Evolutionary conservation across 2,329 filamentous ascomycete species (phyloP).

Genomic region (Fusarium sp.): DNA sequence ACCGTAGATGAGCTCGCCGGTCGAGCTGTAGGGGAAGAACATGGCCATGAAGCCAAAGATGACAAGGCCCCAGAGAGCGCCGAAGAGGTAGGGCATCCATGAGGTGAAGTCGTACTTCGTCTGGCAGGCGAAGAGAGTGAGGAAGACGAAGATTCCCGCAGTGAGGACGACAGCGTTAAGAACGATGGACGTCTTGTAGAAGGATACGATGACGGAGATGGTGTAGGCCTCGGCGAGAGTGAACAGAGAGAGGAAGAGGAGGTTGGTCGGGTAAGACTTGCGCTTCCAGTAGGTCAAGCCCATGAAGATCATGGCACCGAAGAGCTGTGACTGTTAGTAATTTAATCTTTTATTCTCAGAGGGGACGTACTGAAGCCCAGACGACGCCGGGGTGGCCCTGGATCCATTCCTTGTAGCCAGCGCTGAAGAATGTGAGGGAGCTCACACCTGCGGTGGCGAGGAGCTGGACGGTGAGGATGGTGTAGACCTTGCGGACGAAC

Average conservation of each 20-base stretch:
- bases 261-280: slow-evolving; percentile 93
- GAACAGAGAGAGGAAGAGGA: slow-evolving; percentile 91
- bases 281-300: slow-evolving; percentile 94
- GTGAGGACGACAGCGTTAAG: slow-evolving; percentile 92
- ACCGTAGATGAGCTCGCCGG: slow-evolving; percentile 87
- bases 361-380: slow-evolving; percentile 76
- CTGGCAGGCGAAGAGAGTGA: slow-evolving; percentile 93
- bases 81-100: slow-evolving; percentile 97
- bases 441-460: slow-evolving; percentile 85
- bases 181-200: slow-evolving; percentile 86
- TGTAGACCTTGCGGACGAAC: slow-evolving; percentile 97
- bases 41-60: slow-evolving; percentile 92
- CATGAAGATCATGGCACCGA: slow-evolving; percentile 87
- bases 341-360: not conserved
- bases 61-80: slow-evolving; percentile 87
- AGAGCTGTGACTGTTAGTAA: slow-evolving; percentile 61
- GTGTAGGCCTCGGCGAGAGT: slow-evolving; percentile 94
- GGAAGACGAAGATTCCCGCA: slow-evolving; percentile 81
- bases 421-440: slow-evolving; percentile 86
- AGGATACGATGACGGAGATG: slow-evolving; percentile 91
- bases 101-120: slow-evolving; percentile 98
- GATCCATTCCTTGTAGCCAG: slow-evolving; percentile 85
- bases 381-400: slow-evolving; percentile 86
- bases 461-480: slow-evolving; percentile 95
- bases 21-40: slow-evolving; percentile 88